Evolutionary conservation across 257 asterid species (phyloP).

Genomic region (Pogostemon cablin): DNA sequence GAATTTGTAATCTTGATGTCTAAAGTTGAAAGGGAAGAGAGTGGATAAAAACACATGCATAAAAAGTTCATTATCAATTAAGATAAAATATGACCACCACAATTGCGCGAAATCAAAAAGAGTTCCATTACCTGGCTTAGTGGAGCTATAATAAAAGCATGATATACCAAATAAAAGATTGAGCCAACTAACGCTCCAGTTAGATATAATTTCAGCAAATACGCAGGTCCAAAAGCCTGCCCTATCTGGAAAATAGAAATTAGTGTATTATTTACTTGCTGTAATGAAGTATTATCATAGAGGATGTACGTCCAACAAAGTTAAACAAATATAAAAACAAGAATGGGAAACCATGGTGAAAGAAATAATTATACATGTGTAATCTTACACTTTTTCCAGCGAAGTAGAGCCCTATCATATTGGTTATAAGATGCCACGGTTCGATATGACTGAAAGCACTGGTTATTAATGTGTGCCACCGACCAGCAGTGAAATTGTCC

Average conservation of each 20-base stretch:
- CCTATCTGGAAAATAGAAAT: slow-evolving; percentile 59
- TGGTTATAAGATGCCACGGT: slow-evolving; percentile 55
- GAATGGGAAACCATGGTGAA: slow-evolving; percentile 13
- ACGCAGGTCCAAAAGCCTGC: slow-evolving; percentile 71
- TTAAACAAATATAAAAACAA: not conserved
- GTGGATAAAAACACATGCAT: not conserved
- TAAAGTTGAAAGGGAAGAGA: slow-evolving; percentile 11
- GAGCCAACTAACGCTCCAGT: slow-evolving; percentile 90
- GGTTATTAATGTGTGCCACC: slow-evolving; percentile 79
- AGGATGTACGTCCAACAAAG: slow-evolving; percentile 2
- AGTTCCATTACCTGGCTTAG: slow-evolving; percentile 53
- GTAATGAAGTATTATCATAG: slow-evolving; percentile 1
- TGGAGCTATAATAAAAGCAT: slow-evolving; percentile 59
- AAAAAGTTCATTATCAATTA: not conserved
- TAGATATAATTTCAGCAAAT: slow-evolving; percentile 75
- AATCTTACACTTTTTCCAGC: slow-evolving; percentile 83
- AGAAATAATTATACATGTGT: slow-evolving; percentile 6
- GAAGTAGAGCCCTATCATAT: slow-evolving; percentile 86
- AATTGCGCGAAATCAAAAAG: not conserved
- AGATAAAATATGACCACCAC: not conserved
- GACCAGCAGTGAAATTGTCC: slow-evolving; percentile 76
- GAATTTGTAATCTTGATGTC: not conserved
- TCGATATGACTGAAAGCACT: slow-evolving; percentile 84
- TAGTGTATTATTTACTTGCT: slow-evolving; percentile 5
- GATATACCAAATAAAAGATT: slow-evolving; percentile 69